Percentiles rank a stretch among this genome's conserved stretches.
Evolutionary conservation across 164 flowering plant species (phyloP).

Genomic region (Magnolia officinalis): DNA sequence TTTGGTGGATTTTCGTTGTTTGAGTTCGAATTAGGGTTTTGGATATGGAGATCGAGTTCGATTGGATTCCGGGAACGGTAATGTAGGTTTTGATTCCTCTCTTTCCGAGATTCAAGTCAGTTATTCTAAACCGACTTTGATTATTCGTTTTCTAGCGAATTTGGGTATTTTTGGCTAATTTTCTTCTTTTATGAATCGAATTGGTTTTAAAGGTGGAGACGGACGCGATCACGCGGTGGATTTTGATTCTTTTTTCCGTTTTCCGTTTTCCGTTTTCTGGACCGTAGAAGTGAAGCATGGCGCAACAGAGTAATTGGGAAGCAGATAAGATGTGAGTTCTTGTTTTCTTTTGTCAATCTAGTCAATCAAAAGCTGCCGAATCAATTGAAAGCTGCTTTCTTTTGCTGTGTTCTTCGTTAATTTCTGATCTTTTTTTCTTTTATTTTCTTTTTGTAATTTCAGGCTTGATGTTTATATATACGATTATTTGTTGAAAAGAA

Average conservation of each 20-base stretch:
- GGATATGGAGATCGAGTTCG: constrained; percentile 17
- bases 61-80: constrained; percentile 7
- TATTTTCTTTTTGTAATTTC: background rate
- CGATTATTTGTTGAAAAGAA: constrained; percentile 78
- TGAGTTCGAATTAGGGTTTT: constrained; percentile 17
- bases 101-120: constrained; percentile 11
- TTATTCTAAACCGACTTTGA: background rate
- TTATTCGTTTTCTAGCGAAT: background rate
- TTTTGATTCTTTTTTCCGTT: constrained; percentile 3
- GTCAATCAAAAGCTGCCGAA: background rate
- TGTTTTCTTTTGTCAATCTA: background rate
- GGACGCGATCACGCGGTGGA: constrained; percentile 14
- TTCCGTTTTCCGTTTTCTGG: background rate
- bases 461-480: constrained; percentile 96
- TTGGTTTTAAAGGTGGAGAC: background rate
- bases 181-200: background rate
- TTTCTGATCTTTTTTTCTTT: background rate
- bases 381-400: background rate
- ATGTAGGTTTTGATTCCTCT: constrained; percentile 20
- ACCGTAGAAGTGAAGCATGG: constrained; percentile 29
- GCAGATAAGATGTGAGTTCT: constrained; percentile 57
- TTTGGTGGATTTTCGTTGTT: constrained; percentile 5
- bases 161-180: background rate
- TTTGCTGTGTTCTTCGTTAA: background rate
- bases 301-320: constrained; percentile 71